phyloP scores from a whole-genome alignment of 106 monocot genomes.

The Platanthera zijinensis region DNA sequence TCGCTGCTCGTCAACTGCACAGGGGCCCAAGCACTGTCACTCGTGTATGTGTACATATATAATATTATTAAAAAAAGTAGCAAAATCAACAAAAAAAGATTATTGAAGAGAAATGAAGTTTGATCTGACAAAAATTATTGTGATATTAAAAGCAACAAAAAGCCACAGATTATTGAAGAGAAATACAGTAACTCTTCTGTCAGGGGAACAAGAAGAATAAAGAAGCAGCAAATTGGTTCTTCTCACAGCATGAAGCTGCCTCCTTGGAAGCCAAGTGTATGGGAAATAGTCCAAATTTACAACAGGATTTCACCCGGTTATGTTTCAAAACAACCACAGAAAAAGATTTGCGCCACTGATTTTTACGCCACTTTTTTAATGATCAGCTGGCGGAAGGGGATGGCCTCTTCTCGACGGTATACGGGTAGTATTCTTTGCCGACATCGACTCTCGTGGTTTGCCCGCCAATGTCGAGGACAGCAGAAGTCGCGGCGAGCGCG shows the following conservation, averaged over 20 bases:
- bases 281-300: background rate
- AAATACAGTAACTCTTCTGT: background rate
- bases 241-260: background rate
- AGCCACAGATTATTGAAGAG: background rate
- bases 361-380: background rate
- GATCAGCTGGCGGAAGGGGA: conserved; percentile 1
- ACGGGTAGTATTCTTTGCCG: conserved; percentile 73
- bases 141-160: background rate
- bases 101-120: too few species aligned
- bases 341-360: background rate
- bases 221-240: background rate
- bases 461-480: conserved; percentile 70
- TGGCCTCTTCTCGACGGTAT: conserved; percentile 64
- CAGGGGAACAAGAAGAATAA: background rate
- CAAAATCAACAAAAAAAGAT: too few species aligned
- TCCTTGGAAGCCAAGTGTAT: background rate
- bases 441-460: conserved; percentile 56
- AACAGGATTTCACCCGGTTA: background rate
- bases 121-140: too few species aligned
- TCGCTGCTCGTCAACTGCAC: too few species aligned
- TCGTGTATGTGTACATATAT: too few species aligned
- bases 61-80: too few species aligned
- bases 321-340: background rate
- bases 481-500: conserved; percentile 74
- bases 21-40: too few species aligned